Percentiles rank a stretch among this genome's conserved stretches.
phyloP scores from a whole-genome alignment of 371 early-diverging fungal species.

The Cokeromyces recurvatus region DNA sequence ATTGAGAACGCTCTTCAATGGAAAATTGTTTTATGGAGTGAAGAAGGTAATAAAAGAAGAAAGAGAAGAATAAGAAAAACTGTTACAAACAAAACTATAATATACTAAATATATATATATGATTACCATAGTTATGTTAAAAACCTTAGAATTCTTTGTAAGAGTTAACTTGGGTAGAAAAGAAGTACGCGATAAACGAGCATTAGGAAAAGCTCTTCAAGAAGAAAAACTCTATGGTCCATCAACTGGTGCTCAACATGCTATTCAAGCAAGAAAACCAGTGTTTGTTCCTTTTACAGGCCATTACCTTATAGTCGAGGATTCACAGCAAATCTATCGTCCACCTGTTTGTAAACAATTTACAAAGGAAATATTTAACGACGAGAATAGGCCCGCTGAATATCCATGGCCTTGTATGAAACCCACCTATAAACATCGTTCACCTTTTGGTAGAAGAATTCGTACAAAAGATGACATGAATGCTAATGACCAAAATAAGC shows the following conservation, averaged over 20 bases:
- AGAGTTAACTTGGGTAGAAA: conserved; percentile 7
- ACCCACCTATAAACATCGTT: conserved; percentile 13
- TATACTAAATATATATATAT: too few relatives aligned
- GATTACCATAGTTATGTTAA: conserved; percentile 12
- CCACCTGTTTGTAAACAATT: conserved; percentile 38
- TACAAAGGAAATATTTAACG: conserved; percentile 5
- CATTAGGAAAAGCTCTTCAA: conserved; percentile 21
- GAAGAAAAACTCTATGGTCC: conserved; percentile 28
- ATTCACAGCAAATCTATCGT: conserved; percentile 32
- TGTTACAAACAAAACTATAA: too few relatives aligned
- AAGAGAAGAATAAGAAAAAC: too few relatives aligned
- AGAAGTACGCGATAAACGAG: conserved; percentile 9
- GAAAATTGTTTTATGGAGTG: conserved; percentile 14
- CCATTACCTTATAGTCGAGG: conserved; percentile 34
- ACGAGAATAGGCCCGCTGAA: conserved; percentile 1
- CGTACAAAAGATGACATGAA: too few relatives aligned
- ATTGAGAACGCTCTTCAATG: conserved; percentile 12
- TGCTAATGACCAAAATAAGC: too few relatives aligned
- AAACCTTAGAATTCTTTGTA: conserved; percentile 13
- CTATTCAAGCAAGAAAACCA: conserved; percentile 16
- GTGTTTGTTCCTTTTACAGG: conserved; percentile 34
- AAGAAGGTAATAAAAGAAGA: conserved; percentile 16
- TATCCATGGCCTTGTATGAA: conserved; percentile 34
- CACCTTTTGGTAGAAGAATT: conserved; percentile 20
- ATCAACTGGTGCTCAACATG: conserved; percentile 18